A percentile compares a stretch with the other conserved stretches of the same genome.
phyloP scores from a whole-genome alignment of 2,329 filamentous ascomycete genomes.

The Polychaeton citri region DNA sequence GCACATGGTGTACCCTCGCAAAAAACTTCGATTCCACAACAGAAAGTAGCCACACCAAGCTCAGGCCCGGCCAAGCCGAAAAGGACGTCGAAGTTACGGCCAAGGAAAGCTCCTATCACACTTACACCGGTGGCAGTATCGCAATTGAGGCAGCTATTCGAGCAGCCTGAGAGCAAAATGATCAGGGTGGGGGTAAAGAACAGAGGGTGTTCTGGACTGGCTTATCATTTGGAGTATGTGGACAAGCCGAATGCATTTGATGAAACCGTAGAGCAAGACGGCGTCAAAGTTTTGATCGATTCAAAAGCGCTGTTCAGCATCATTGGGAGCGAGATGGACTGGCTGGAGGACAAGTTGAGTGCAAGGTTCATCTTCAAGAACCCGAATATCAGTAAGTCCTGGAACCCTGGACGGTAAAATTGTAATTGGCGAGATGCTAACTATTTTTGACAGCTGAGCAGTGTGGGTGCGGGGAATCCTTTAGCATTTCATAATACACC shows the following conservation, averaged over 20 bases:
- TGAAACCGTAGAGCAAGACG: conserved; percentile 88
- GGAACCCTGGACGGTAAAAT: too few relatives aligned
- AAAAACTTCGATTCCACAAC: not conserved
- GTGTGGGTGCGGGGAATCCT: conserved; percentile 93
- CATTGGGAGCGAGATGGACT: conserved; percentile 98
- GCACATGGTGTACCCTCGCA: not conserved
- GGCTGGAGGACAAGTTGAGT: conserved; percentile 89
- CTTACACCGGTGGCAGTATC: conserved; percentile 68
- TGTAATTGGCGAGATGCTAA: not conserved
- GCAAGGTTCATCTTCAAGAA: conserved; percentile 90
- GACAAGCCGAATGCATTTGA: conserved; percentile 82
- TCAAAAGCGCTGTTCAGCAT: conserved; percentile 97
- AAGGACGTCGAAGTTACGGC: conserved; percentile 52
- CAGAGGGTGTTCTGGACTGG: conserved; percentile 81
- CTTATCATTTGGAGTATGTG: conserved; percentile 90
- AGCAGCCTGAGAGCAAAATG: conserved; percentile 78
- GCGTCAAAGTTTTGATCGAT: conserved; percentile 89
- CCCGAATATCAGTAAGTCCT: conserved; percentile 85
- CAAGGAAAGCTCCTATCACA: conserved; percentile 84
- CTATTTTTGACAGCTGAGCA: conserved; percentile 60
- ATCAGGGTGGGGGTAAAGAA: conserved; percentile 93
- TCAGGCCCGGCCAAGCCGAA: conserved; percentile 39
- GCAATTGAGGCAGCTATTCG: conserved; percentile 62
- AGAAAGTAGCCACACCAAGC: conserved; percentile 21
- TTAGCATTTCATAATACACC: conserved; percentile 41